Conservation (phyloP, 306 rosid genomes). For the Oxytropis ochrocephala region DNA sequence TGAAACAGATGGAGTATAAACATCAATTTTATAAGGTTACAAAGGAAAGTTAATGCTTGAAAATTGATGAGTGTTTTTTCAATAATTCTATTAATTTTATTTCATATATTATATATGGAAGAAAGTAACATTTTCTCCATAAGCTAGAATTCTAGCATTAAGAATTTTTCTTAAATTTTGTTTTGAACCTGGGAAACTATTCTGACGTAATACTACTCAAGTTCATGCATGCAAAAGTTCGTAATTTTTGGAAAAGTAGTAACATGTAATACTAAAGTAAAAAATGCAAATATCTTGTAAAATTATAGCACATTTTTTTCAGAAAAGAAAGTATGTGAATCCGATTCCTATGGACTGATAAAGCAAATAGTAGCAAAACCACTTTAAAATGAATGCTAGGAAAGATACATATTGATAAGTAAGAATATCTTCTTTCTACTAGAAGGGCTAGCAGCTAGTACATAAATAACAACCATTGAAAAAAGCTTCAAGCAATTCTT, state of each 20-base stretch:
- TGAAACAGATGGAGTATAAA: too few relatives aligned
- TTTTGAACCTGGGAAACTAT: too few relatives aligned
- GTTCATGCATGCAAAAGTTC: neutral
- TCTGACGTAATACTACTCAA: neutral
- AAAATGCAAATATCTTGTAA: neutral
- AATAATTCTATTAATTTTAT: too few relatives aligned
- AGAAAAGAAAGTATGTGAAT: neutral
- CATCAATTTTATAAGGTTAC: too few relatives aligned
- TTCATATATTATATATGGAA: too few relatives aligned
- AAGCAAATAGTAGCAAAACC: constrained; percentile 7
- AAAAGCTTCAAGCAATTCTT: neutral
- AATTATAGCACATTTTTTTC: neutral
- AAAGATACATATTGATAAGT: constrained; percentile 1
- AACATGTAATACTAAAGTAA: neutral
- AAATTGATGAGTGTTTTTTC: too few relatives aligned
- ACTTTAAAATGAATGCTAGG: neutral
- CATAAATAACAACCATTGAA: constrained; percentile 5
- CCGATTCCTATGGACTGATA: constrained; percentile 1
- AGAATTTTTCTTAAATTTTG: too few relatives aligned
- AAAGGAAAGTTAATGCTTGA: too few relatives aligned
- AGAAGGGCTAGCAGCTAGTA: neutral
- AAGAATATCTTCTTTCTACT: constrained; percentile 16
- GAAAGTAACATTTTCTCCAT: too few relatives aligned
- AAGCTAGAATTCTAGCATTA: too few relatives aligned
- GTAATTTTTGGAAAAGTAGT: neutral